phyloP scores from a whole-genome alignment of 1,284 basidiomycete genomes.

The Cutaneotrichosporon dermatis region DNA sequence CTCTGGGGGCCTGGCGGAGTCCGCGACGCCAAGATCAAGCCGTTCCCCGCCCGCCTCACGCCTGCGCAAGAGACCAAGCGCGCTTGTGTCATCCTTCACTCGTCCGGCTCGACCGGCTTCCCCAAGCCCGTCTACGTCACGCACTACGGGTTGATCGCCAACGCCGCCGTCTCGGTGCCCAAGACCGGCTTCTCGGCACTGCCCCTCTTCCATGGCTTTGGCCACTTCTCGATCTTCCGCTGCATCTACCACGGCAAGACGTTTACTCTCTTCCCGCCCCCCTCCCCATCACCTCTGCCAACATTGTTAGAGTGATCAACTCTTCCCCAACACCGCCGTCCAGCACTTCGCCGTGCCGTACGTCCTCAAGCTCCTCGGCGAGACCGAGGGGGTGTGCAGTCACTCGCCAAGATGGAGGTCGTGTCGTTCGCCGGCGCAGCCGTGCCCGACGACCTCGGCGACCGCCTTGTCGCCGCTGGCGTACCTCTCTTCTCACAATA shows the following conservation, averaged over 20 bases:
- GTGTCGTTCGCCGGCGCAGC: constrained; percentile 51
- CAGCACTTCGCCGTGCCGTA: constrained; percentile 52
- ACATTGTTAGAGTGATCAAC: constrained; percentile 47
- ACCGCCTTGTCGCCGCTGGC: constrained; percentile 54
- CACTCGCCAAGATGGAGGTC: constrained; percentile 54
- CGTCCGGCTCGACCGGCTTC: constrained; percentile 57
- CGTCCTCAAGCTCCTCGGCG: constrained; percentile 54
- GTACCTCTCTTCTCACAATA: constrained; percentile 58
- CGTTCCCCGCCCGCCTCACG: constrained; percentile 48
- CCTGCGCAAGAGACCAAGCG: constrained; percentile 53
- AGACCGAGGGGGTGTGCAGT: constrained; percentile 53
- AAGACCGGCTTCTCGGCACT: constrained; percentile 54
- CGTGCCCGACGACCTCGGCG: constrained; percentile 55
- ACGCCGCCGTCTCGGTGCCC: constrained; percentile 40
- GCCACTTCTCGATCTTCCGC: constrained; percentile 51
- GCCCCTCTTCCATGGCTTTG: constrained; percentile 54
- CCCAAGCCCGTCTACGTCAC: constrained; percentile 47
- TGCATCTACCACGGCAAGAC: constrained; percentile 52
- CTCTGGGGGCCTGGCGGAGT: constrained; percentile 52
- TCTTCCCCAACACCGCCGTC: constrained; percentile 42
- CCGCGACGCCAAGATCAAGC: constrained; percentile 41
- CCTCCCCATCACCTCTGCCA: constrained; percentile 55
- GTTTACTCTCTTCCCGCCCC: constrained; percentile 55
- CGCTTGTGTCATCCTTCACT: constrained; percentile 59
- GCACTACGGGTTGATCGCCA: constrained; percentile 44